These are phyloP conservation scores for Apocynum venetum DNA, from an alignment of 257 asterid species.

Conservation along the genomic window DNA sequence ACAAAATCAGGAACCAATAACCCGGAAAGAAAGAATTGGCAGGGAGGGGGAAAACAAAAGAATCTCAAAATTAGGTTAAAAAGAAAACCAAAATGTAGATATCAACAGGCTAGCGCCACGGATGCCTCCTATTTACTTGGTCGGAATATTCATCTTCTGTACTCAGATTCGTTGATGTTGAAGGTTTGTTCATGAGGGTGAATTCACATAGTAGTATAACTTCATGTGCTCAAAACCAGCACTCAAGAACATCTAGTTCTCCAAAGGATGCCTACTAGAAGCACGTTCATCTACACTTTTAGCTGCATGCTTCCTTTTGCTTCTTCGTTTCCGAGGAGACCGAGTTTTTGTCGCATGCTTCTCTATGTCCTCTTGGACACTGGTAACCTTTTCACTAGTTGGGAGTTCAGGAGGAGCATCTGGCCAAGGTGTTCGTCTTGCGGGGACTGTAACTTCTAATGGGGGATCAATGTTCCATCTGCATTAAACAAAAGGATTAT, in stretches of 20 bases:
- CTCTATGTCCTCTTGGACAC: slow-evolving; percentile 42
- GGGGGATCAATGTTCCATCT: slow-evolving; percentile 97
- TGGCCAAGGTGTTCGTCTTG: slow-evolving; percentile 97
- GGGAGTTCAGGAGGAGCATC: slow-evolving; percentile 91
- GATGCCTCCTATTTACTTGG: slow-evolving; percentile 35
- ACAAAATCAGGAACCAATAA: background rate
- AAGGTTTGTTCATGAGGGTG: slow-evolving; percentile 16
- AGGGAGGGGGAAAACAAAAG: slow-evolving; percentile 6
- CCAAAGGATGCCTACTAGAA: slow-evolving; percentile 40
- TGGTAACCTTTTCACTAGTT: slow-evolving; percentile 37
- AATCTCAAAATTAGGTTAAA: slow-evolving; percentile 18
- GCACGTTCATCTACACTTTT: slow-evolving; percentile 45
- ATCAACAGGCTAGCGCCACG: slow-evolving; percentile 38
- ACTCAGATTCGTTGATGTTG: slow-evolving; percentile 20
- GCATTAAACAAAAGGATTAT: slow-evolving; percentile 13
- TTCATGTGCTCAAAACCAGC: slow-evolving; percentile 7
- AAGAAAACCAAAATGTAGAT: slow-evolving; percentile 14
- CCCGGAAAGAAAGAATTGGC: background rate
- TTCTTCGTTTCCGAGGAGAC: slow-evolving; percentile 56
- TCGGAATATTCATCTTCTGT: slow-evolving; percentile 15
- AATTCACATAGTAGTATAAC: slow-evolving; percentile 36
- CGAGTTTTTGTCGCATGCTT: slow-evolving; percentile 50
- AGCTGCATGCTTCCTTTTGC: slow-evolving; percentile 59
- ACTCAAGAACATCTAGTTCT: slow-evolving; percentile 31
- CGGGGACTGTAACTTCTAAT: slow-evolving; percentile 75